phyloP scores from a whole-genome alignment of 2,329 filamentous ascomycete species.

The Fonsecaea pedrosoi region DNA sequence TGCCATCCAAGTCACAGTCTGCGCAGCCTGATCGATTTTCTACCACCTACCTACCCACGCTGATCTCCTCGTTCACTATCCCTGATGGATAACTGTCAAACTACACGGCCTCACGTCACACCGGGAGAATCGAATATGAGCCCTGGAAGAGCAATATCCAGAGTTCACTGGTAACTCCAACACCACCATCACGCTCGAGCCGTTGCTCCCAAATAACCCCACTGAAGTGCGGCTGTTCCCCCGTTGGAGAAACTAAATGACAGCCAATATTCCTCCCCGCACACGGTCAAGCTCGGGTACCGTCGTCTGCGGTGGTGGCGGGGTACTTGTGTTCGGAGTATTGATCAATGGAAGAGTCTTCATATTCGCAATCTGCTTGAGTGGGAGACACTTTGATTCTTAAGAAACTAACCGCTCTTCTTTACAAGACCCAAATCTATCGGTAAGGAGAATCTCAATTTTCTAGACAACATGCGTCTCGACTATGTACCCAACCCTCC shows the following conservation, averaged over 20 bases:
- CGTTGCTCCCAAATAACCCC: background rate
- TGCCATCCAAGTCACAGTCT: background rate
- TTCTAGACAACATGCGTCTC: constrained; percentile 57
- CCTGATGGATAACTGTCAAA: background rate
- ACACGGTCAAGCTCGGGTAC: constrained; percentile 9
- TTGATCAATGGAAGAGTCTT: constrained; percentile 5
- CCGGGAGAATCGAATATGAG: background rate
- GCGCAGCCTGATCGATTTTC: constrained; percentile 1
- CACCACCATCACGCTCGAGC: background rate
- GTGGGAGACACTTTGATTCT: background rate
- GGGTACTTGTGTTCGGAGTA: constrained; percentile 4
- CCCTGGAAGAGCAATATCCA: background rate
- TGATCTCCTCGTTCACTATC: background rate
- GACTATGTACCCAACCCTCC: constrained; percentile 61
- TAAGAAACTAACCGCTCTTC: background rate
- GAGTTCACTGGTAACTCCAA: background rate
- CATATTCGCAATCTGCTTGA: background rate
- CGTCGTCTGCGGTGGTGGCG: background rate
- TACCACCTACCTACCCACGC: background rate
- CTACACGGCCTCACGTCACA: background rate
- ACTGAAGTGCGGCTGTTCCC: background rate
- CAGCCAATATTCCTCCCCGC: constrained; percentile 9
- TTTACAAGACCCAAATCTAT: background rate
- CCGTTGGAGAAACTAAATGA: constrained; percentile 12
- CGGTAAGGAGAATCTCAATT: background rate